Percentiles rank a stretch among this genome's conserved stretches.
These are phyloP conservation scores for Rhododendron mucronatum DNA, from an alignment of 148 eudicot species.

Conservation along the genomic window DNA sequence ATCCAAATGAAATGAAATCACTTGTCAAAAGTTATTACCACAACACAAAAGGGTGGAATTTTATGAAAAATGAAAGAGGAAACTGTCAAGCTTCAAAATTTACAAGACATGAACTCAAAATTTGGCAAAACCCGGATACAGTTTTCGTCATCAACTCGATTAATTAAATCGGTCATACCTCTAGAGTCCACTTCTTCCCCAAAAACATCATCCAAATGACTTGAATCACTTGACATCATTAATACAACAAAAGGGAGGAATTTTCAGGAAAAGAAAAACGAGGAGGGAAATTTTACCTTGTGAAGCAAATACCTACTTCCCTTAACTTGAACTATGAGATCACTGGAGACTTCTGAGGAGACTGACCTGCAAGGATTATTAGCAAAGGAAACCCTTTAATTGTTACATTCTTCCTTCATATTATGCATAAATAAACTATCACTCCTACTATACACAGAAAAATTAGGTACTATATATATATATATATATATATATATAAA, in stretches of 20 bases:
- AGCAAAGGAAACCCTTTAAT: background rate
- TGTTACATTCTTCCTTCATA: background rate
- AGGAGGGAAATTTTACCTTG: conserved; percentile 47
- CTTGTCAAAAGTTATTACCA: background rate
- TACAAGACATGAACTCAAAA: background rate
- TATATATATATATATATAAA: background rate
- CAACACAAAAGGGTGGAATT: background rate
- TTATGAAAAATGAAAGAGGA: background rate
- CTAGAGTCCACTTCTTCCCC: background rate
- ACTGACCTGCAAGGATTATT: conserved; percentile 55
- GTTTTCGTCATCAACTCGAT: background rate
- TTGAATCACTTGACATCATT: background rate
- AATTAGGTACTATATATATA: background rate
- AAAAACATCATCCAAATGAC: background rate
- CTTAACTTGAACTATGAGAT: conserved; percentile 75
- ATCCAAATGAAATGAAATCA: background rate
- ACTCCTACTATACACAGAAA: background rate
- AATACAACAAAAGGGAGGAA: background rate
- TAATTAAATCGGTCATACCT: too few relatives aligned
- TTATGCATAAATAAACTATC: too few relatives aligned
- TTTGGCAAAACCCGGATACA: background rate
- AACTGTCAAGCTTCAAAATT: background rate
- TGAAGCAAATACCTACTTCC: conserved; percentile 82
- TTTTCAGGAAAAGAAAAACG: background rate
- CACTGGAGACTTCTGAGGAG: conserved; percentile 83